A percentile compares a stretch with the other conserved stretches of the same genome.
phyloP scores from a whole-genome alignment of 352 stramenopile genomes.

The Phytophthora pisi region DNA sequence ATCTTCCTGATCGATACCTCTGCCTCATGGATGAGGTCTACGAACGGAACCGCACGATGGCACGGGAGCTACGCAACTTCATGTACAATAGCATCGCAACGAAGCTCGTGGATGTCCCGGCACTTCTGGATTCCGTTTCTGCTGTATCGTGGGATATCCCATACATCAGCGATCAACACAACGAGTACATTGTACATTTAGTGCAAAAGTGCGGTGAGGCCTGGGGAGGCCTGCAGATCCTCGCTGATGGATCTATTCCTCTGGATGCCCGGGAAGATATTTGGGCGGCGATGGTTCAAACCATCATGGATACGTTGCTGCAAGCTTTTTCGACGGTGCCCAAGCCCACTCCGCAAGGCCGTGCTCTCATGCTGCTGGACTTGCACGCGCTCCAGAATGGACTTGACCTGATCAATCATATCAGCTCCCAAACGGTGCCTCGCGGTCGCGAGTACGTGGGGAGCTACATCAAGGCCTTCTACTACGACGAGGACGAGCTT shows the following conservation, averaged over 20 bases:
- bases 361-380: conserved; percentile 97
- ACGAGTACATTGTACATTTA: conserved; percentile 80
- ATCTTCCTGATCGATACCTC: conserved; percentile 67
- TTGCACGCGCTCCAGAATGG: conserved; percentile 90
- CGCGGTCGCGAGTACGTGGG: conserved; percentile 73
- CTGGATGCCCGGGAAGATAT: conserved; percentile 74
- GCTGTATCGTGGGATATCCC: conserved; percentile 69
- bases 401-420: conserved; percentile 83
- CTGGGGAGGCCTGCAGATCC: conserved; percentile 74
- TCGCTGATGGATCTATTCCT: conserved; percentile 69
- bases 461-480: conserved; percentile 92
- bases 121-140: conserved; percentile 49
- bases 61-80: conserved; percentile 64
- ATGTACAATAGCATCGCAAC: conserved; percentile 63
- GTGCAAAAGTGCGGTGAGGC: conserved; percentile 84
- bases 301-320: conserved; percentile 90
- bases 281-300: conserved; percentile 84
- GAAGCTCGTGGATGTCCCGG: conserved; percentile 49
- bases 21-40: conserved; percentile 78
- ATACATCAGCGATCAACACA: conserved; percentile 73
- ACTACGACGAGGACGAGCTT: conserved; percentile 84
- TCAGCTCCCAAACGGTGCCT: conserved; percentile 52
- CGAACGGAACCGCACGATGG: conserved; percentile 50
- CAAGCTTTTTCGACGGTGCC: conserved; percentile 90
- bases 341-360: conserved; percentile 94